Conservation (phyloP, 345 rosid species). For the Sonneratia caseolaris region DNA sequence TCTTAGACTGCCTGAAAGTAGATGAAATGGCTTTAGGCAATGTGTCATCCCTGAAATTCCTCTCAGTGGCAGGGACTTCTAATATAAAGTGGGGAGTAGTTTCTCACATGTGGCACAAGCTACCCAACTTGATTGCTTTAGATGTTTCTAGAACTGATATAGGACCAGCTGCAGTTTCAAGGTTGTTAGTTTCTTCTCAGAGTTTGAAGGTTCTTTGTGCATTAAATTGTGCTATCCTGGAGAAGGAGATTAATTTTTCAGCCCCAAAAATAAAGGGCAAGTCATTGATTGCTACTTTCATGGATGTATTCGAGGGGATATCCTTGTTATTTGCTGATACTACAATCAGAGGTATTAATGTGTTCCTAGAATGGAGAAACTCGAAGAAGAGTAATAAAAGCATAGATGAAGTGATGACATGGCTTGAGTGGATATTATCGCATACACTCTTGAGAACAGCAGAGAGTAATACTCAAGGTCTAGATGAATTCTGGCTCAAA, state of each 20-base stretch:
- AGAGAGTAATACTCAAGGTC: conserved; percentile 61
- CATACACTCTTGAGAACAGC: conserved; percentile 63
- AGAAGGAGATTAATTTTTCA: conserved; percentile 41
- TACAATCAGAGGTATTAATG: conserved; percentile 36
- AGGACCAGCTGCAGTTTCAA: conserved; percentile 46
- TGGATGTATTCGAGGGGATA: conserved; percentile 47
- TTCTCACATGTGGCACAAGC: conserved; percentile 52
- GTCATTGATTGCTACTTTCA: conserved; percentile 42
- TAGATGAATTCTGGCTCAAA: conserved; percentile 71
- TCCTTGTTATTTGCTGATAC: conserved; percentile 48
- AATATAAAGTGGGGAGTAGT: conserved; percentile 64
- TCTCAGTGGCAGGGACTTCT: conserved; percentile 77
- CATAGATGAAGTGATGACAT: conserved; percentile 47
- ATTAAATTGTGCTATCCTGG: conserved; percentile 53
- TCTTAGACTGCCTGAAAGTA: conserved; percentile 58
- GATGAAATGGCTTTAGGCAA: conserved; percentile 59
- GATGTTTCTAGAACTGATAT: conserved; percentile 85
- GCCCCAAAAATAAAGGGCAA: conserved; percentile 46
- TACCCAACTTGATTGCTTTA: conserved; percentile 52
- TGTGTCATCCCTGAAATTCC: conserved; percentile 41
- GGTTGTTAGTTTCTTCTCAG: conserved; percentile 50
- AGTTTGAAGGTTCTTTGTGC: conserved; percentile 71
- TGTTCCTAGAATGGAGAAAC: conserved; percentile 50
- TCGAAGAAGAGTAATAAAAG: conserved; percentile 27
- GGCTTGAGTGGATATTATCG: conserved; percentile 75